Evolutionary conservation across 345 rosid species (phyloP), one percentile per base, ranked within the genome.

Genomic region (Raphanus raphanistrum): DNA sequence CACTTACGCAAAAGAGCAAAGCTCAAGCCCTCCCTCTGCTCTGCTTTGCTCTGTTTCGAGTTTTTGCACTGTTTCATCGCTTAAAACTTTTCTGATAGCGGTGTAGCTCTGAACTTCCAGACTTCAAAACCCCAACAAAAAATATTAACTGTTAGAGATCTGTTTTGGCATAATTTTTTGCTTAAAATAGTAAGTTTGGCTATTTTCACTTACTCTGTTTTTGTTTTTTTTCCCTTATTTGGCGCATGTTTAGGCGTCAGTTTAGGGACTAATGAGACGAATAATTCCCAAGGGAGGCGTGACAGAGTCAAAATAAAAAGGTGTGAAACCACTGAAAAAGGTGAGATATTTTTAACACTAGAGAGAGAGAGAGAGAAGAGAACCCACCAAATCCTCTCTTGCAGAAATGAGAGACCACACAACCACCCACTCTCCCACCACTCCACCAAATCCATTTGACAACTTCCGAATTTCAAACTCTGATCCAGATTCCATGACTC

Each of bases 391-490:
- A 72, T 31, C 35, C 43, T 36, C 43, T 36, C 43, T 36, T 58
- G 77, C 81, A 25, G 63, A 78, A 65, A 13, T 38, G 41, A 66
- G 76, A 70, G 66, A 78, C 81, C 68, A 71, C 68, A 71, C 67
- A 72, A 73, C 81, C 81, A 78, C 81, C 81, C 69, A 78, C 43
- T 36, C 81, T 60, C 68, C 81, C 81, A 78, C 81, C 72, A 36
- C 31, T 28, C 31, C 62, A 77, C 77, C 81, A 78, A 78, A 78
- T 78, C 81, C 81, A 78, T 36, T 78, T 72, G 73, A 66, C 77
- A 36, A 72, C 73, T 43, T 70, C 36, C 59, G 75, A 70, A 52
- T 77, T 64, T 71, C 72, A 13, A 78, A 45, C 11, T 45, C 61
- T 71, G 73, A 78, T 62, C 32, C 76, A 45, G 81, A 72, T 72